Conservation (phyloP, 140 eudicot species). For the Senecio squalidus region DNA sequence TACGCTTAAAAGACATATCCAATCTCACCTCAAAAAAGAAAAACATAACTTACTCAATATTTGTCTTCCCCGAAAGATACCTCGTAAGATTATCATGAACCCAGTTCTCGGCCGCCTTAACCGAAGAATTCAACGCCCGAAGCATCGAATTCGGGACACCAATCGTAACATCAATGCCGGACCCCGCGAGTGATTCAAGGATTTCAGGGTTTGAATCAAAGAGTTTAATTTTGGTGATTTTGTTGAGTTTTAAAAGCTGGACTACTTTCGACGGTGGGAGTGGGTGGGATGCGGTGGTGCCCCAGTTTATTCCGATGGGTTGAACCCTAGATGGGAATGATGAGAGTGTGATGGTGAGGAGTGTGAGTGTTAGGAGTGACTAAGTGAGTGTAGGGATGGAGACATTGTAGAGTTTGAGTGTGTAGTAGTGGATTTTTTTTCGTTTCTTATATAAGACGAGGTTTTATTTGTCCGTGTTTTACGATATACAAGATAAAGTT, state of each 20-base stretch:
- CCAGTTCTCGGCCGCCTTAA: slow-evolving; percentile 75
- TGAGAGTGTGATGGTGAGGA: slow-evolving; percentile 8
- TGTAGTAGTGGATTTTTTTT: slow-evolving; percentile 12
- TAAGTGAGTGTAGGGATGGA: slow-evolving; percentile 13
- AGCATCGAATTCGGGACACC: slow-evolving; percentile 82
- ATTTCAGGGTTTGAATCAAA: slow-evolving; percentile 63
- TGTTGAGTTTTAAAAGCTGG: slow-evolving; percentile 69
- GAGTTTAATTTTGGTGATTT: slow-evolving; percentile 65
- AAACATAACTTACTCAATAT: slow-evolving; percentile 60
- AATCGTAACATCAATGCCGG: slow-evolving; percentile 58
- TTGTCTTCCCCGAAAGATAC: slow-evolving; percentile 38
- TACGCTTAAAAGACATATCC: too few relatives aligned
- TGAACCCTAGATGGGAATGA: slow-evolving; percentile 18
- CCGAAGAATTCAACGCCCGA: slow-evolving; percentile 53
- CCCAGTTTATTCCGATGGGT: slow-evolving; percentile 87
- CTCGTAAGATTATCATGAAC: slow-evolving; percentile 90
- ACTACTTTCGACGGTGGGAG: slow-evolving; percentile 74
- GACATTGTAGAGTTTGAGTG: slow-evolving; percentile 17
- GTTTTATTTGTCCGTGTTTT: too few relatives aligned
- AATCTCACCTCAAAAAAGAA: too few relatives aligned
- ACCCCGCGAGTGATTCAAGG: slow-evolving; percentile 60
- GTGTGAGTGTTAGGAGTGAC: slow-evolving; percentile 10
- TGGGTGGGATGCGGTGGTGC: slow-evolving; percentile 82
- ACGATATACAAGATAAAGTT: too few relatives aligned
- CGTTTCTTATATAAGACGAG: too few relatives aligned